Evolutionary conservation across 2,329 filamentous ascomycete species (phyloP).

Genomic region (Aureobasidium sp.): DNA sequence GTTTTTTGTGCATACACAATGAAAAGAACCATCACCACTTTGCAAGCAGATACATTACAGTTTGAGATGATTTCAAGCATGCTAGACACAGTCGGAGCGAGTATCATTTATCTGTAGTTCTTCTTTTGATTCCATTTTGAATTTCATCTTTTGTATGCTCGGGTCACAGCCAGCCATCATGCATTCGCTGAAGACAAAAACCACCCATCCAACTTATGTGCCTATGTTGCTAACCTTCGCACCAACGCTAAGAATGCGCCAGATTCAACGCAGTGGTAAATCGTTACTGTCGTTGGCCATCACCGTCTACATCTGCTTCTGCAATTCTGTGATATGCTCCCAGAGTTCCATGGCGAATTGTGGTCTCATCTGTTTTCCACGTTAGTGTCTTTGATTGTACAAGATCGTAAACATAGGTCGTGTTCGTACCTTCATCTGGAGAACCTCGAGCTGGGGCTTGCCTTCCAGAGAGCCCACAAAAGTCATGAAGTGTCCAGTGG

Average conservation of each 20-base stretch:
- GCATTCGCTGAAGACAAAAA: not conserved
- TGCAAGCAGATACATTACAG: not conserved
- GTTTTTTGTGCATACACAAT: not conserved
- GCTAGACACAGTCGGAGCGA: not conserved
- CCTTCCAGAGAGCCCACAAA: conserved; percentile 51
- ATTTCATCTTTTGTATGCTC: not conserved
- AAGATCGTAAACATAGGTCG: not conserved
- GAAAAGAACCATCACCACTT: not conserved
- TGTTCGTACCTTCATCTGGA: conserved; percentile 47
- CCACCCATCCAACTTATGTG: not conserved
- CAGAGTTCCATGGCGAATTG: conserved; percentile 39
- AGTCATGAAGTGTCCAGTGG: conserved; percentile 60
- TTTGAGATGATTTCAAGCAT: not conserved
- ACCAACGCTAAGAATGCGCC: not conserved
- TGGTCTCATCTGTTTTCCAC: conserved; percentile 30
- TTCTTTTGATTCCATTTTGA: not conserved
- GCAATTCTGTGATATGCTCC: conserved; percentile 33
- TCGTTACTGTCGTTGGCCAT: not conserved
- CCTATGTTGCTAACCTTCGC: not conserved
- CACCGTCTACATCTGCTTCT: conserved; percentile 27
- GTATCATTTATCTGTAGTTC: not conserved
- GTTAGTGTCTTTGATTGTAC: not conserved
- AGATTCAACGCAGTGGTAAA: not conserved
- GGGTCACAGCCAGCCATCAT: not conserved
- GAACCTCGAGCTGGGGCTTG: conserved; percentile 40